Evolutionary conservation across 1,284 basidiomycete species (phyloP), one percentile per base, ranked within the genome.

Genomic region (Heterobasidion annosum): DNA sequence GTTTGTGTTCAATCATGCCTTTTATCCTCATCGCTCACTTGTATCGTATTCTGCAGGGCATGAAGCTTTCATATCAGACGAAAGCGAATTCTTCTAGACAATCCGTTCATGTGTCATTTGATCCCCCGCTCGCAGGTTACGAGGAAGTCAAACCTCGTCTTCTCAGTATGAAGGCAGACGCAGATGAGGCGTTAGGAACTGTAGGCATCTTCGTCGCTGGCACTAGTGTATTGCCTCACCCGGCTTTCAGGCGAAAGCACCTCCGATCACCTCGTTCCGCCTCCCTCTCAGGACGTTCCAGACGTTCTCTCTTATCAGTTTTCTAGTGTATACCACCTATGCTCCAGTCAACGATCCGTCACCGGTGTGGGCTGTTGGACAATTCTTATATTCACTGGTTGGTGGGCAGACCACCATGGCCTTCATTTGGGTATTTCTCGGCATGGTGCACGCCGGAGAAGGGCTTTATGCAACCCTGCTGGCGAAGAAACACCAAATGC

Each of bases 141-240:
- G 83, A 88, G 1, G 87, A 88, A 52, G 88, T 90, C 37, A 90
- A 90, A 63, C 86, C 87, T 6, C 79, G 88, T 15, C 66, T 91
- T 19, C 70, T 90, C 40, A 71, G 75, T 52, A 89, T 89, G 87
- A 88, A 87, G 65, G 78, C 78, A 0, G 72, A 85, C 34, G 83
- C 86, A 0, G 83, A 88, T 63, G 84, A 86, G 64, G 76, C 78
- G 0, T 73, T 89, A 7, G 86, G 86, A 33, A 89, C 88, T 84
- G 88, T 87, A 56, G 49, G 78, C 69, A 3, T 56, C 19, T 47
- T 33, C 32, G 52, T 2, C 35, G 10, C 53, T 49, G 32, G 46
- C 15, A 18, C 18, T 48, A 35, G 43, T 16, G 8, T n/a, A 50
- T 40, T 40, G 34, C 42, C 53, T 19, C 9, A 48, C 19, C 32